Evolutionary conservation across 1,284 basidiomycete species (phyloP), one percentile per base, ranked within the genome.

Genomic region (Phenoliferia sp.): DNA sequence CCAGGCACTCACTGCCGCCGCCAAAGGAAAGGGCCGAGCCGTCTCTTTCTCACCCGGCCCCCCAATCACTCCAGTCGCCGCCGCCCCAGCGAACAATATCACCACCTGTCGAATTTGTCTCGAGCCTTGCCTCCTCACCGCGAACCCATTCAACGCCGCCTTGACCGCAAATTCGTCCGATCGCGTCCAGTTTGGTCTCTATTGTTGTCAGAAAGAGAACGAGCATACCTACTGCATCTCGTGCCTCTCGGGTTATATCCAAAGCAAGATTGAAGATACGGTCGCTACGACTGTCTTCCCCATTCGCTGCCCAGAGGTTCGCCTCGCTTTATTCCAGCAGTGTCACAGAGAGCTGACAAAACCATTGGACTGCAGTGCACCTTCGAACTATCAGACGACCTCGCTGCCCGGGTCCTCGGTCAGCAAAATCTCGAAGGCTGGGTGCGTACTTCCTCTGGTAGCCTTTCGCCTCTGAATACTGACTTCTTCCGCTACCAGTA

Each of bases 21-120:
- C 31, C 34, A 61, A 65, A 17, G 59, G 58, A 19, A 65, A 61
- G 35, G 63, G 58, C 35, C 35, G 31, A 16, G 63, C 48, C 36
- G 16, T n/a, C 35, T 26, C 32, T 17, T 19, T 29, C 39, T 22
- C 29, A 3, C 19, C 36, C 31, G 4, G 4, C 4, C n/a, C 26
- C 54, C 29, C 39, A 1, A 7, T 33, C 44, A 33, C 26, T 55
- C 35, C 35, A 50, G 52, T 60, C 56, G 62, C n/a, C n/a, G n/a
- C n/a, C n/a, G n/a, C n/a, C n/a, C n/a, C n/a, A n/a, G n/a, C n/a
- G n/a, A n/a, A 59, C 48, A 31, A 39, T 12, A 19, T 44, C 28
- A 17, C 33, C 33, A 28, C 57, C 58, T 65, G 63, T 36, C 29
- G 28, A 12, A 61, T 60, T 19, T 65, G 59, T 59, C n/a, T 65